Conservation (phyloP, 257 asterid species). For the Lycium barbarum region DNA sequence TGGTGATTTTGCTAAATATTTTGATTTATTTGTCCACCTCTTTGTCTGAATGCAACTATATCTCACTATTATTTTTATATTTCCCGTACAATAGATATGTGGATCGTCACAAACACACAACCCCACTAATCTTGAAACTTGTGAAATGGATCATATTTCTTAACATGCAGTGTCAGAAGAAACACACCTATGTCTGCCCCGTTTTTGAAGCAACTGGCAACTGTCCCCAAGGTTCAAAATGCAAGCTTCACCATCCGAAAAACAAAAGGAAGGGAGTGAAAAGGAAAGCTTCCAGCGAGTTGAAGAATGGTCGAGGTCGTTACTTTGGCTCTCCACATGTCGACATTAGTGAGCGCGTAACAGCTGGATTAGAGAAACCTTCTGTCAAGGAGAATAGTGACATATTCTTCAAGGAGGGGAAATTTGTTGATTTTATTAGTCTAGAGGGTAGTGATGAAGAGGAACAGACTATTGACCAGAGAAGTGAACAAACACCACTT, state of each 20-base stretch:
- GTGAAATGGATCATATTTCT: slow-evolving; percentile 63
- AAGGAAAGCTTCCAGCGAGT: slow-evolving; percentile 52
- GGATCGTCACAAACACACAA: slow-evolving; percentile 44
- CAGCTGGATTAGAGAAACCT: slow-evolving; percentile 39
- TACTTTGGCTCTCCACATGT: slow-evolving; percentile 78
- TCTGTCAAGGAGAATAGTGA: slow-evolving; percentile 52
- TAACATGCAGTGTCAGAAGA: slow-evolving; percentile 93
- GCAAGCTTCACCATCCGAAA: slow-evolving; percentile 98
- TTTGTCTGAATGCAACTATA: neutral
- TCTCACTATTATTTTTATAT: neutral
- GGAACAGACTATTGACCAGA: slow-evolving; percentile 31
- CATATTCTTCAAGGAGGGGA: slow-evolving; percentile 48
- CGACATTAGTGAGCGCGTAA: slow-evolving; percentile 42
- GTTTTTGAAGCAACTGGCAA: slow-evolving; percentile 77
- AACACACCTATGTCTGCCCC: slow-evolving; percentile 88
- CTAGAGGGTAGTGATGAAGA: slow-evolving; percentile 57
- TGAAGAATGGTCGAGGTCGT: slow-evolving; percentile 69
- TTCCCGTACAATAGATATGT: slow-evolving; percentile 14
- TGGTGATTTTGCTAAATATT: neutral
- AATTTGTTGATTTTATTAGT: slow-evolving; percentile 70
- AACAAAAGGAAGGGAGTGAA: slow-evolving; percentile 56
- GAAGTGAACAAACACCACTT: slow-evolving; percentile 31
- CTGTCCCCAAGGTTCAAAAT: slow-evolving; percentile 68
- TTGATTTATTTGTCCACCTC: neutral
- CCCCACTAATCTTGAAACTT: slow-evolving; percentile 49